A percentile compares a stretch with the other conserved stretches of the same genome.
Evolutionary conservation across 345 rosid species (phyloP).

Genomic region (Gossypium rotundifolium): DNA sequence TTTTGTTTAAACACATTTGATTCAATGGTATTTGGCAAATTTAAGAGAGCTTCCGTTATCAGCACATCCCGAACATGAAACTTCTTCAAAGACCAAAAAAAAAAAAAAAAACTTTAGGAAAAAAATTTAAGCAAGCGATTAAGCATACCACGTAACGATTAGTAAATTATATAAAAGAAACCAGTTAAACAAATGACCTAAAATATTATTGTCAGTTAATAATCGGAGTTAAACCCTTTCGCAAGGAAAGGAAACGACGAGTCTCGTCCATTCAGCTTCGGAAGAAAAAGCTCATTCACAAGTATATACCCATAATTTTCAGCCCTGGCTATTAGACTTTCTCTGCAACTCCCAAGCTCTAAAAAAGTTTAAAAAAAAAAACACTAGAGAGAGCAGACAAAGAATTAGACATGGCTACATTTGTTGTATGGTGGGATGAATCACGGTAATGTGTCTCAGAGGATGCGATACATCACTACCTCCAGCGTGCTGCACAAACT

Average conservation of each 20-base stretch:
- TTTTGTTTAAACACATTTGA: too few species aligned
- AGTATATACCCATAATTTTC: not conserved
- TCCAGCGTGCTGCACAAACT: slow-evolving; percentile 74
- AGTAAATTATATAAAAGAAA: not conserved
- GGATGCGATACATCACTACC: slow-evolving; percentile 47
- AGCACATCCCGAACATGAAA: too few species aligned
- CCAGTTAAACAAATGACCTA: not conserved
- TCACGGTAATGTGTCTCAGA: slow-evolving; percentile 45
- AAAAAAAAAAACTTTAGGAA: too few species aligned
- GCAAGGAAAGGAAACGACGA: too few species aligned
- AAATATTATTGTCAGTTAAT: not conserved
- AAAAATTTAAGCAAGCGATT: too few species aligned
- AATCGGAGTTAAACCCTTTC: not conserved
- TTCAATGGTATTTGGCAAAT: too few species aligned
- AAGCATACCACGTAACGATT: too few species aligned
- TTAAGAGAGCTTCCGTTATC: too few species aligned
- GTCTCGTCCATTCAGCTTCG: not conserved
- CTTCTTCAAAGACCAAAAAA: too few species aligned
- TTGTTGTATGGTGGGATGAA: slow-evolving; percentile 26
- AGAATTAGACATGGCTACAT: not conserved
- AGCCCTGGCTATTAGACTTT: not conserved
- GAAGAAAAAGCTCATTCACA: not conserved
- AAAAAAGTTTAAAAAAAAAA: not conserved
- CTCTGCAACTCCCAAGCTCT: not conserved
- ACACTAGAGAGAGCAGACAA: not conserved